These are phyloP conservation scores for Dryas drummondii DNA, from an alignment of 306 rosid genomes.

Conservation along the genomic window DNA sequence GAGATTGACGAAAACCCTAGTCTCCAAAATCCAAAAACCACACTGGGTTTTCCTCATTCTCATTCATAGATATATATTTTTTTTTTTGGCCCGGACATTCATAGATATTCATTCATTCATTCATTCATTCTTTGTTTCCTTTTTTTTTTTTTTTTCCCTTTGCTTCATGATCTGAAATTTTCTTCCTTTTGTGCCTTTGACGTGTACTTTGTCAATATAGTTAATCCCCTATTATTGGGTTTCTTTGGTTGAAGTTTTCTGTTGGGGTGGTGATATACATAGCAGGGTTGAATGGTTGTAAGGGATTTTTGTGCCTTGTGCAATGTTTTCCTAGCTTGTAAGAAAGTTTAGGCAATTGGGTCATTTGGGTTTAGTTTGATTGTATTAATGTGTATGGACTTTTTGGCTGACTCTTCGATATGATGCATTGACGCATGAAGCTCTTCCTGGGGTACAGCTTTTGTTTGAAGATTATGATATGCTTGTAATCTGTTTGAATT, in stretches of 20 bases:
- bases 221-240: constrained; percentile 18
- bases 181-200: not conserved
- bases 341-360: constrained; percentile 1
- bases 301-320: not conserved
- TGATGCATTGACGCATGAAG: not conserved
- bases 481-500: not conserved
- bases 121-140: not conserved
- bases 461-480: not conserved
- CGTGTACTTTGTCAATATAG: constrained; percentile 23
- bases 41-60: not conserved
- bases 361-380: not conserved
- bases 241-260: constrained; percentile 16
- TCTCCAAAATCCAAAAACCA: not conserved
- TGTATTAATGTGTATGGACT: not conserved
- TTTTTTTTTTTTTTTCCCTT: constrained; percentile 1
- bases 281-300: constrained; percentile 12
- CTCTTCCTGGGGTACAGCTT: constrained; percentile 10
- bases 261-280: not conserved
- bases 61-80: no score
- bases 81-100: no score
- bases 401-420: not conserved
- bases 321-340: not conserved
- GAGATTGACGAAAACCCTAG: not conserved
- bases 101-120: not conserved
- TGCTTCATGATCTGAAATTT: constrained; percentile 11